A percentile compares a stretch with the other conserved stretches of the same genome.
Conservation (phyloP, 176 grass and related monocot genomes). For the Rhynchospora tenuis region DNA sequence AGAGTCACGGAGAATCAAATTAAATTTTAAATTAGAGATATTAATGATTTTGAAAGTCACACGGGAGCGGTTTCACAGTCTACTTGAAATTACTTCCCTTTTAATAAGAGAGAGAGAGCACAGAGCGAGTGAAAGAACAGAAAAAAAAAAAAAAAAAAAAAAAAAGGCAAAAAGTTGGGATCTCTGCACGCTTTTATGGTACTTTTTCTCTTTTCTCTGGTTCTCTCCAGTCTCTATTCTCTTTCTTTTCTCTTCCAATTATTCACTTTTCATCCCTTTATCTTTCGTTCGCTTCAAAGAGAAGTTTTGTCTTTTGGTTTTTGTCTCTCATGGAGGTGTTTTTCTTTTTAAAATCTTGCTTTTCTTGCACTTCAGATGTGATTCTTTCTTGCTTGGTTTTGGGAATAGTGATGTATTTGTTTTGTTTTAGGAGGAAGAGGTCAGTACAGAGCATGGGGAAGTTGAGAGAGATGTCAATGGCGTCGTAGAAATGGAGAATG, state of each 20-base stretch:
- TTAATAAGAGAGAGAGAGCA: not conserved
- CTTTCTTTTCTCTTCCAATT: not conserved
- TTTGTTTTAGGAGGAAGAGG: constrained; percentile 2
- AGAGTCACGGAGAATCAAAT: not conserved
- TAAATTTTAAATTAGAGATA: not conserved
- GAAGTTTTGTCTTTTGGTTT: constrained; percentile 1
- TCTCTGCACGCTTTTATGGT: constrained; percentile 20
- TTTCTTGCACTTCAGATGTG: constrained; percentile 13
- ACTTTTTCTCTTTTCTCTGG: not conserved
- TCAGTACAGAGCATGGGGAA: constrained; percentile 3
- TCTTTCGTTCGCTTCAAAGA: not conserved
- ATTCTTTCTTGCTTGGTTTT: constrained; percentile 1
- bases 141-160: not conserved
- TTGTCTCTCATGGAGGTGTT: not conserved
- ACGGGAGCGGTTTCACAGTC: not conserved
- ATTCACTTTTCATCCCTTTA: constrained; percentile 3
- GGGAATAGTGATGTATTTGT: not conserved
- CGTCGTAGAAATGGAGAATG: constrained; percentile 1
- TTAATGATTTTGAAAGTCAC: not conserved
- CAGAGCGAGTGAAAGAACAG: no score
- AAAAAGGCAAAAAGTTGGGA: not conserved
- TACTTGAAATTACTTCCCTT: not conserved
- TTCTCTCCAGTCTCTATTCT: not conserved
- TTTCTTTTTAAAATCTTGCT: not conserved
- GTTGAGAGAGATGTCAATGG: not conserved